phyloP scores from a whole-genome alignment of 805 yeast species.

The Clavispora vitiphila region DNA sequence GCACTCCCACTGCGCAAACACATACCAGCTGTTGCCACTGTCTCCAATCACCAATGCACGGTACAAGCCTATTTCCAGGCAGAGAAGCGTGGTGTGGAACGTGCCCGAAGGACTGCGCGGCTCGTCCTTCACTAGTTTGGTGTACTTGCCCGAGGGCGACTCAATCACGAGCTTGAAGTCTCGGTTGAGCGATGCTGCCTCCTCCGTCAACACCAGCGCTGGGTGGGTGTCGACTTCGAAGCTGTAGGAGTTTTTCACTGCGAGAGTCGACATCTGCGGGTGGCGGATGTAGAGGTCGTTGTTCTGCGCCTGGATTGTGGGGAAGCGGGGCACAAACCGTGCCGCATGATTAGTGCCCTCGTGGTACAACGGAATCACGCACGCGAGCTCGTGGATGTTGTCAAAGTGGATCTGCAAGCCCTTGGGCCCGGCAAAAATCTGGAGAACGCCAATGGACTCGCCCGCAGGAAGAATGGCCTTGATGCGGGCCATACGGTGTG shows the following conservation, averaged over 20 bases:
- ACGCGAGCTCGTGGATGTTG: slow-evolving; percentile 61
- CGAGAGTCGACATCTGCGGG: slow-evolving; percentile 71
- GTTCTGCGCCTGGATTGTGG: slow-evolving; percentile 61
- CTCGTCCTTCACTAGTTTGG: slow-evolving; percentile 50
- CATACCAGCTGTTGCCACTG: slow-evolving; percentile 75
- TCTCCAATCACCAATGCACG: slow-evolving; percentile 77
- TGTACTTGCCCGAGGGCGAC: slow-evolving; percentile 79
- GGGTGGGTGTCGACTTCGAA: slow-evolving; percentile 65
- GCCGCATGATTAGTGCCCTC: slow-evolving; percentile 57
- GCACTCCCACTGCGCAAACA: slow-evolving; percentile 88
- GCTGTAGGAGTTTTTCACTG: slow-evolving; percentile 52
- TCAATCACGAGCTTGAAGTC: slow-evolving; percentile 65
- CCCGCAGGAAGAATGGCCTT: slow-evolving; percentile 76
- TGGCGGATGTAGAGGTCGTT: slow-evolving; percentile 78
- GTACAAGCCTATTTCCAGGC: slow-evolving; percentile 77
- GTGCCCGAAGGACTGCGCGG: slow-evolving; percentile 44
- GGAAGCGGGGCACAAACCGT: slow-evolving; percentile 67
- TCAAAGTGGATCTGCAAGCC: slow-evolving; percentile 55
- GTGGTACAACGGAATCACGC: slow-evolving; percentile 73
- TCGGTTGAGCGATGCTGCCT: slow-evolving; percentile 28
- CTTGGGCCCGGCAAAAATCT: slow-evolving; percentile 65
- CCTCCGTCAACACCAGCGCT: slow-evolving; percentile 41
- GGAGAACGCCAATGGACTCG: slow-evolving; percentile 65
- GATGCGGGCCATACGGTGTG: slow-evolving; percentile 62
- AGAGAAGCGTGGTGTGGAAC: slow-evolving; percentile 56